Percentiles rank a stretch among this genome's conserved stretches.
These are phyloP conservation scores for Syncephalastrum sp. DNA, from an alignment of 371 early-diverging fungal genomes.

Conservation along the genomic window DNA sequence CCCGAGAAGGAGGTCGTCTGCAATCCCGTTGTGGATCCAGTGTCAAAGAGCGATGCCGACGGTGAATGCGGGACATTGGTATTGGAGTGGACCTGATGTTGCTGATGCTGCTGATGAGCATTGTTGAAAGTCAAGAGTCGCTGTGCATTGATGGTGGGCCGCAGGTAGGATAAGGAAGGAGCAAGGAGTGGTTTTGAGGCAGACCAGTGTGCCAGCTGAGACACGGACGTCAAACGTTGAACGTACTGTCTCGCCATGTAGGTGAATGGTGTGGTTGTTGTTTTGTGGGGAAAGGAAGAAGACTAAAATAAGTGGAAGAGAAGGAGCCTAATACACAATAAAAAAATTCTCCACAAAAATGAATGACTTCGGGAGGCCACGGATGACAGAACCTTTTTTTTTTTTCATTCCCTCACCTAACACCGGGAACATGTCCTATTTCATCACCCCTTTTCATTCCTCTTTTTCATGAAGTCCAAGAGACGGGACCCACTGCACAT, in stretches of 20 bases:
- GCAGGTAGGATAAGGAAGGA: conserved; percentile 15
- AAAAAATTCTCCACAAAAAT: not conserved
- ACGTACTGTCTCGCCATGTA: conserved; percentile 23
- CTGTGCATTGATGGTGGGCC: conserved; percentile 16
- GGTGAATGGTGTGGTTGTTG: too few relatives aligned
- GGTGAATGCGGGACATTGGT: too few relatives aligned
- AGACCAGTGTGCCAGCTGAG: conserved; percentile 15
- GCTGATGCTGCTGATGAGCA: conserved; percentile 10
- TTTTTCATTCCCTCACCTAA: too few relatives aligned
- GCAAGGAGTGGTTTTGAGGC: conserved; percentile 14
- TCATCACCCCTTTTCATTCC: too few relatives aligned
- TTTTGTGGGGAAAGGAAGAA: not conserved
- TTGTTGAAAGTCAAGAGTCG: conserved; percentile 16
- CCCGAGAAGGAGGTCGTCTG: too few relatives aligned
- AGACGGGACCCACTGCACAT: too few relatives aligned
- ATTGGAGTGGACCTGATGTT: conserved; percentile 1
- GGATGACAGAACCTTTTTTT: not conserved
- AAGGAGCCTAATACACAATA: conserved; percentile 2
- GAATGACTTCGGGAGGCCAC: not conserved
- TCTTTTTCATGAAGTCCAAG: too few relatives aligned
- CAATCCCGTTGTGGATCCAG: too few relatives aligned
- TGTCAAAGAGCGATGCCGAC: too few relatives aligned
- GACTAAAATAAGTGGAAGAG: conserved; percentile 1
- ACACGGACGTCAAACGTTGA: conserved; percentile 19
- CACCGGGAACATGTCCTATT: too few relatives aligned